Evolutionary conservation across 768 basidiomycete genomes (phyloP).

Genomic region (Boletus insuetus): DNA sequence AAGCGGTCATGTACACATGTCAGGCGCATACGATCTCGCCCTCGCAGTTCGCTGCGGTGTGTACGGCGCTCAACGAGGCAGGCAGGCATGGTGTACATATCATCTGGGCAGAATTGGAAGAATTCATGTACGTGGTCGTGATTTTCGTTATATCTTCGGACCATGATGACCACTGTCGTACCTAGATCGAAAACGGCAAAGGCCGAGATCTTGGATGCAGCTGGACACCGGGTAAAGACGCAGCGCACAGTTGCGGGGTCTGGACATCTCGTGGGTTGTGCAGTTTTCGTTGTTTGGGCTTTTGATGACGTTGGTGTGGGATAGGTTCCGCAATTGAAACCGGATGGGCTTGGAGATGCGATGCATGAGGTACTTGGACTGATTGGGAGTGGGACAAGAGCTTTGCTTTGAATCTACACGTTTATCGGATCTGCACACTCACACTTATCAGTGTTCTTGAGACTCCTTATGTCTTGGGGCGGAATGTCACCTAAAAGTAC

Average conservation of each 20-base stretch:
- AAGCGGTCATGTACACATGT: conserved; percentile 25
- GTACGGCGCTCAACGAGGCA: conserved; percentile 8
- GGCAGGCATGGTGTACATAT: conserved; percentile 23
- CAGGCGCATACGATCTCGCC: conserved; percentile 26
- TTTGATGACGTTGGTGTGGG: background rate
- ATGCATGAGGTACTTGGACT: conserved; percentile 23
- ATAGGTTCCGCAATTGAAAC: conserved; percentile 30
- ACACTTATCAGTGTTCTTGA: too few species aligned
- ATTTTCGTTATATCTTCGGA: background rate
- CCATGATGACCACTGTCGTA: too few species aligned
- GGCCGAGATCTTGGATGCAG: conserved; percentile 28
- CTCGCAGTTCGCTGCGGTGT: conserved; percentile 18
- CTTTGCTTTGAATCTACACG: conserved; percentile 7
- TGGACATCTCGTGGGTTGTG: conserved; percentile 28
- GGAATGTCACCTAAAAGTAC: too few species aligned
- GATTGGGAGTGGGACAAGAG: conserved; percentile 6
- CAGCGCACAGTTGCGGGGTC: conserved; percentile 24
- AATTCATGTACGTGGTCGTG: conserved; percentile 25
- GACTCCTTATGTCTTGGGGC: too few species aligned
- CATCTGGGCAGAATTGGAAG: conserved; percentile 31
- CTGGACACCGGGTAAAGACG: conserved; percentile 18
- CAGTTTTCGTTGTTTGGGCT: background rate
- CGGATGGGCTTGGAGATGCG: conserved; percentile 25
- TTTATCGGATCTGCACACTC: too few species aligned
- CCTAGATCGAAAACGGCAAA: conserved; percentile 26